Evolutionary conservation across 306 rosid species (phyloP).

Genomic region (Hippophae tibetana): DNA sequence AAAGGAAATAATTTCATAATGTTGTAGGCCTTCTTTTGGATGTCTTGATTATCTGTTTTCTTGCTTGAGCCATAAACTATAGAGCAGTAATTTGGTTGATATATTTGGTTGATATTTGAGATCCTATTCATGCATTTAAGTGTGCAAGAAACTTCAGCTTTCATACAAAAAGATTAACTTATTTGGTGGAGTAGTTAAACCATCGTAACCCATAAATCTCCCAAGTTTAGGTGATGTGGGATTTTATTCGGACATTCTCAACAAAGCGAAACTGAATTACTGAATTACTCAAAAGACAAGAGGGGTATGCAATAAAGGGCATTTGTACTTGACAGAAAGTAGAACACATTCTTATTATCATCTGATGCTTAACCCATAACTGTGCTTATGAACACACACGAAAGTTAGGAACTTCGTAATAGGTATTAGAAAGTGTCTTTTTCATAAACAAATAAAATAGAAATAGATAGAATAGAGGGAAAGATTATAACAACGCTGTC

Average conservation of each 20-base stretch:
- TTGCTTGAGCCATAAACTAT: too few species aligned
- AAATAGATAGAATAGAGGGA: neutral
- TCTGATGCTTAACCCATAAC: constrained; percentile 8
- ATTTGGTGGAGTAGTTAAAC: too few species aligned
- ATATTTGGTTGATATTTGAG: too few species aligned
- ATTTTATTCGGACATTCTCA: neutral
- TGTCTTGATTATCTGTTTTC: too few species aligned
- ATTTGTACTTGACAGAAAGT: neutral
- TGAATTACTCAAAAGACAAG: neutral
- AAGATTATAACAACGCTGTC: constrained; percentile 8
- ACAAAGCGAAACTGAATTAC: too few species aligned
- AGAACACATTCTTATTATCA: neutral
- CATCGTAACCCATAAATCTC: neutral
- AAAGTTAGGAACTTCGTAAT: too few species aligned
- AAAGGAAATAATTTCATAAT: neutral
- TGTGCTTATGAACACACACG: neutral
- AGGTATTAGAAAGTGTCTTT: too few species aligned
- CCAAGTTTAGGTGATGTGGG: neutral
- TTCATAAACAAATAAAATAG: neutral
- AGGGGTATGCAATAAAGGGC: neutral
- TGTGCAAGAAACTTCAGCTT: too few species aligned
- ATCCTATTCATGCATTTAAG: too few species aligned
- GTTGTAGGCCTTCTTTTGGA: too few species aligned
- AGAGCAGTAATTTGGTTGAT: too few species aligned
- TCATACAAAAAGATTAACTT: too few species aligned